These are phyloP conservation scores for Fagus crenata DNA, from an alignment of 306 rosid genomes.

Conservation along the genomic window DNA sequence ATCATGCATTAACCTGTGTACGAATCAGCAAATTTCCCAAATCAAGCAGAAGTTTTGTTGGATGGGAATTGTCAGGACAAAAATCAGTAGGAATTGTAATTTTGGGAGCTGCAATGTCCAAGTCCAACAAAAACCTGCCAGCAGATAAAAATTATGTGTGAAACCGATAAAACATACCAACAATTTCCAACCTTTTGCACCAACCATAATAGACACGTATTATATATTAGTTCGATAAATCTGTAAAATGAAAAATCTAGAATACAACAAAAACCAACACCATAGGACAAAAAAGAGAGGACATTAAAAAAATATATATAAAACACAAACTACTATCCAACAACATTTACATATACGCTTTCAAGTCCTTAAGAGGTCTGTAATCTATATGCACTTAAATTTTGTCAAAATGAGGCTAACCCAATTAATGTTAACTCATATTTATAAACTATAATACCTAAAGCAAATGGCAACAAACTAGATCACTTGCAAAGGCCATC, in stretches of 20 bases:
- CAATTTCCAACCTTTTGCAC: neutral
- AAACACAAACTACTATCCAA: neutral
- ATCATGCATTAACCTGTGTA: slow-evolving; percentile 57
- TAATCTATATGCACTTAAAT: neutral
- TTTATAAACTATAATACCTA: neutral
- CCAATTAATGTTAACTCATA: neutral
- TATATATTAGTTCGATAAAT: neutral
- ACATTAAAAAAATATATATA: neutral
- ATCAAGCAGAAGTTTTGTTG: slow-evolving; percentile 87
- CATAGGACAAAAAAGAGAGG: neutral
- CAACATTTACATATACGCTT: neutral
- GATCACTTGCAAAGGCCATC: neutral
- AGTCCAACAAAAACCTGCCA: slow-evolving; percentile 84
- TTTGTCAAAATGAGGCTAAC: neutral
- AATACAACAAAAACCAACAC: neutral
- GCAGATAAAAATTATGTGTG: slow-evolving; percentile 30
- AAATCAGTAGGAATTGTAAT: slow-evolving; percentile 91
- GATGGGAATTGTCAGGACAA: slow-evolving; percentile 67
- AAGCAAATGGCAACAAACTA: neutral
- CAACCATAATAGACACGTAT: neutral
- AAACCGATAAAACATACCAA: slow-evolving; percentile 5
- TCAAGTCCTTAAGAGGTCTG: neutral
- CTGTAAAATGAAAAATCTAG: neutral
- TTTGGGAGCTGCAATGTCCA: slow-evolving; percentile 99
- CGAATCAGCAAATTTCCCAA: slow-evolving; percentile 83